A percentile compares a stretch with the other conserved stretches of the same genome.
Conservation (phyloP, 306 rosid genomes). For the Dryas octopetala region DNA sequence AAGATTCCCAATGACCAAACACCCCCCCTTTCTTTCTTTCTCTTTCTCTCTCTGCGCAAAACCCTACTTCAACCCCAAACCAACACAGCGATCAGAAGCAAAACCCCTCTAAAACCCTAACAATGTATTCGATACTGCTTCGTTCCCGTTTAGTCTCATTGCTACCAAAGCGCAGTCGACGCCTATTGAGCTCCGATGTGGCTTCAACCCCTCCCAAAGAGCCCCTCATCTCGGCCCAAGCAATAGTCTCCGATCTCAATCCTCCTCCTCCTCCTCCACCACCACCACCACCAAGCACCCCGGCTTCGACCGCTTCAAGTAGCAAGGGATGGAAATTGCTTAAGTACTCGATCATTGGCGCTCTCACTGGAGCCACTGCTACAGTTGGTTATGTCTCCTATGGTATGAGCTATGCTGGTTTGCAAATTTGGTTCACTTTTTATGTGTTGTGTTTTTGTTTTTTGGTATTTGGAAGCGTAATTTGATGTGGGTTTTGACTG, state of each 20-base stretch:
- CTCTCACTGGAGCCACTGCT: slow-evolving; percentile 43
- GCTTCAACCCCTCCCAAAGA: slow-evolving; percentile 45
- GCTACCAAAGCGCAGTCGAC: slow-evolving; percentile 31
- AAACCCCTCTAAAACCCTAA: neutral
- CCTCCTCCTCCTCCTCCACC: slow-evolving; percentile 30
- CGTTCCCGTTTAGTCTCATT: slow-evolving; percentile 36
- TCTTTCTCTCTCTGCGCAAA: slow-evolving; percentile 20
- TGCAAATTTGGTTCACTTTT: neutral
- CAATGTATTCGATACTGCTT: slow-evolving; percentile 34
- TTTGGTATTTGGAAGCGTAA: neutral
- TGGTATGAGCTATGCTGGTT: slow-evolving; percentile 29
- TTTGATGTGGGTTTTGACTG: neutral
- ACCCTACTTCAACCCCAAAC: slow-evolving; percentile 38
- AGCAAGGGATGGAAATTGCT: slow-evolving; percentile 35
- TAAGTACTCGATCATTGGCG: slow-evolving; percentile 41
- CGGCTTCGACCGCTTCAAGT: slow-evolving; percentile 15
- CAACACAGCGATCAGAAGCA: neutral
- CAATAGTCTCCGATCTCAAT: slow-evolving; percentile 32
- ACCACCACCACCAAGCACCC: neutral
- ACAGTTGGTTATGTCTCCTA: slow-evolving; percentile 43
- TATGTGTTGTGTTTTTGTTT: neutral
- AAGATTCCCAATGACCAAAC: slow-evolving; percentile 9
- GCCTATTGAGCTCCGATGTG: slow-evolving; percentile 44
- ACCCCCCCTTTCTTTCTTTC: neutral
- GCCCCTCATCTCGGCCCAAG: slow-evolving; percentile 36